Base-by-base conservation (phyloP, 768 basidiomycete genomes). In the Lactifluus hygrophoroides region DNA sequence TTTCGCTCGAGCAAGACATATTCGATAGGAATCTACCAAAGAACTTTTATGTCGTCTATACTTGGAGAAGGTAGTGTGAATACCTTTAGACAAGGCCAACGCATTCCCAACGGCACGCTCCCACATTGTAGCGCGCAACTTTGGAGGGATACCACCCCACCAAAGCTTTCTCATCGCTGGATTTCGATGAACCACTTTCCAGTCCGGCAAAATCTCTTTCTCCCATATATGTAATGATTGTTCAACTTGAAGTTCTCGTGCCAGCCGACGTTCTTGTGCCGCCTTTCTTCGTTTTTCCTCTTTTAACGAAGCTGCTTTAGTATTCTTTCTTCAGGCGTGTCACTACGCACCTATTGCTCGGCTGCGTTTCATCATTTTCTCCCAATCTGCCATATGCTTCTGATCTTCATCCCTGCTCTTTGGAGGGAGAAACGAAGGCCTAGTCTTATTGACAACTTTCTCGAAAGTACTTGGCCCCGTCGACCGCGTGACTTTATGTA, bases 91-190 rank as follows among this genome's bases (percentile, higher is more conserved):
- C 53, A 95, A 70, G 16, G 90, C 84, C 44, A 95, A 75, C 25
- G 82, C 75, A 67, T 95, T 95, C 8, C 93, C 93, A 16, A 87
- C 82, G n/a, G 86, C 90, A 51, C 77, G 78, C 68, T 88, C 83
- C 93, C 93, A 95, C 76, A 94, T 79, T 1, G 77, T 69, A 3
- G 88, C 86, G 32, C 93, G 80, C 54, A 91, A 70, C 67, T 89
- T 88, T 0, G 86, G 80, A 2, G 93, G 93, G 64, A 94, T 88
- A 3, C 93, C 93, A 30, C 77, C 77, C 91, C 91, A 92, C 93
- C 92, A 95, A 9, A 94, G 66, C 66, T 77, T 81, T 32, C 86
- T 80, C 52, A 93, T 72, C 10, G 71, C 70, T 0, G 85, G 75
- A 60, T 88, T 83, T 64, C 78, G 82, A 68, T 83, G 68, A 7